Conservation (phyloP, 805 yeast species). For the Metschnikowia bowlesiae region DNA sequence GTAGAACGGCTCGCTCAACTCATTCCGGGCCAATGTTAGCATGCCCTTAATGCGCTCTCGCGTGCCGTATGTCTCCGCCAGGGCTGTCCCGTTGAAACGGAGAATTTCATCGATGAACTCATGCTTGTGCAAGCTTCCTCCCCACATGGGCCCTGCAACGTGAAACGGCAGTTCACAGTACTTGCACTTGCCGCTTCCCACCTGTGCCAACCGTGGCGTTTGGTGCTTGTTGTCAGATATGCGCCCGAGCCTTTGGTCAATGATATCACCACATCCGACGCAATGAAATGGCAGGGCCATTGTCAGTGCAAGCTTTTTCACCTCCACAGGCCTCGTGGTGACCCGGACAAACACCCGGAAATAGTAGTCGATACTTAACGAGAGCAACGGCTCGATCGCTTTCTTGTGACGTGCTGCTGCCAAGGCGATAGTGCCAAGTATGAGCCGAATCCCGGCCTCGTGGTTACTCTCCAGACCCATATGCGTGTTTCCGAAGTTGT, state of each 20-base stretch:
- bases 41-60: slow-evolving; percentile 84
- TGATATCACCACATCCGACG: slow-evolving; percentile 75
- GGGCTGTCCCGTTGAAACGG: slow-evolving; percentile 47
- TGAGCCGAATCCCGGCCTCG: slow-evolving; percentile 87
- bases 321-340: slow-evolving; percentile 70
- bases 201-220: slow-evolving; percentile 49
- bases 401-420: slow-evolving; percentile 90
- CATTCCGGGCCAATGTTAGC: slow-evolving; percentile 78
- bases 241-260: slow-evolving; percentile 73
- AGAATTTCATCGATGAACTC: slow-evolving; percentile 65
- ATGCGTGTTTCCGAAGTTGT: slow-evolving; percentile 60
- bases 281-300: slow-evolving; percentile 80
- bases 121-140: slow-evolving; percentile 66
- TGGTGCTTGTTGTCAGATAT: slow-evolving; percentile 50
- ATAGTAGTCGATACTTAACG: slow-evolving; percentile 87
- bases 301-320: slow-evolving; percentile 71
- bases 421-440: slow-evolving; percentile 66
- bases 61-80: slow-evolving; percentile 65
- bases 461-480: slow-evolving; percentile 70
- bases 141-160: slow-evolving; percentile 97
- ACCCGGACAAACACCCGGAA: slow-evolving; percentile 82
- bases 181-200: slow-evolving; percentile 59
- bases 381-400: slow-evolving; percentile 78
- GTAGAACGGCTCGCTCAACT: slow-evolving; percentile 68
- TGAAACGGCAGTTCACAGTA: slow-evolving; percentile 70